Conservation (phyloP, 176 grass and related monocot species). For the Oropetium thomaeum region DNA sequence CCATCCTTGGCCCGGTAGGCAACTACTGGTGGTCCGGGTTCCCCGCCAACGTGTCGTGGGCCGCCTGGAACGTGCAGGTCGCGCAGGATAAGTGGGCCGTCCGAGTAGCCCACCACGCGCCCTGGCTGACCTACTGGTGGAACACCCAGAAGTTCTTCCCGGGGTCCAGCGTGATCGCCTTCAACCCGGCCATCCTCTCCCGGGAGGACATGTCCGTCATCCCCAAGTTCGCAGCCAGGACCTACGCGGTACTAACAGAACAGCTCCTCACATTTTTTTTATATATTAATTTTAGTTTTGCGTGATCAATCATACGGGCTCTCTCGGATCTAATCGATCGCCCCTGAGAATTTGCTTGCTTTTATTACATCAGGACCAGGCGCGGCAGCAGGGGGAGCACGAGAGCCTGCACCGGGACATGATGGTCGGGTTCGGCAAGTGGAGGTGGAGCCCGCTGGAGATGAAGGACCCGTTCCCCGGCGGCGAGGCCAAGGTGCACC, state of each 20-base stretch:
- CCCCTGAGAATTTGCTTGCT: too few relatives aligned
- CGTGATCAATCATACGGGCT: too few relatives aligned
- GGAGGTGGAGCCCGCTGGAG: conserved; percentile 69
- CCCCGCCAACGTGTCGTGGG: conserved; percentile 51
- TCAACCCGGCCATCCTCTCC: conserved; percentile 38
- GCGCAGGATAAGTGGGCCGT: conserved; percentile 70
- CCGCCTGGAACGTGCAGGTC: conserved; percentile 64
- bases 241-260: conserved; percentile 39
- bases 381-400: conserved; percentile 60
- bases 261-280: too few relatives aligned
- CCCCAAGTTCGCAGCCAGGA: conserved; percentile 33
- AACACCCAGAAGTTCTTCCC: conserved; percentile 85
- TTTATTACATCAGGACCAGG: conserved; percentile 55
- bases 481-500: conserved; percentile 59
- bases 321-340: too few relatives aligned
- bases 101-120: conserved; percentile 65
- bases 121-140: conserved; percentile 87
- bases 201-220: conserved; percentile 39
- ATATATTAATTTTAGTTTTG: too few relatives aligned
- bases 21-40: conserved; percentile 93
- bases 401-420: conserved; percentile 65
- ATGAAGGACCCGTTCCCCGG: conserved; percentile 72
- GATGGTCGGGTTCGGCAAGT: conserved; percentile 63
- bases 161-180: conserved; percentile 55
- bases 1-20: conserved; percentile 61